Percentiles rank a stretch among this genome's conserved stretches.
Evolutionary conservation across 2,329 filamentous ascomycete genomes (phyloP).

Genomic region (Ophiocordyceps robertsii): DNA sequence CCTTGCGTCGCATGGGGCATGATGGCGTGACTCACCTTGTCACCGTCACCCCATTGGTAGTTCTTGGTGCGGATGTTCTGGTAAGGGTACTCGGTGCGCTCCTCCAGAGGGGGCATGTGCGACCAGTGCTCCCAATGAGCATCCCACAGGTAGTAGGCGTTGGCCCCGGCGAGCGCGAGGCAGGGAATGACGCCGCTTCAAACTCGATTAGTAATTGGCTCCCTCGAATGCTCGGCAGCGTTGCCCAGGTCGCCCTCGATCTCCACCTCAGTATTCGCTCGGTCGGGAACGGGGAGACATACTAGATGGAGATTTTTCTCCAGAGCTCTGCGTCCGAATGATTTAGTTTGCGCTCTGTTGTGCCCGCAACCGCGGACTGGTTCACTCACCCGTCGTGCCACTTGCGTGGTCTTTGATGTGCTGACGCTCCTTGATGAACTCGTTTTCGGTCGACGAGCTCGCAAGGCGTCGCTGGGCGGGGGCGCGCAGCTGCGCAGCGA

Average conservation of each 20-base stretch:
- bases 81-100: conserved; percentile 87
- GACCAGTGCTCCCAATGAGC: conserved; percentile 96
- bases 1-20: background rate
- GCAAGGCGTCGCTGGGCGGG: conserved; percentile 59
- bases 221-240: background rate
- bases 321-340: conserved; percentile 59
- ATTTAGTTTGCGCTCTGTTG: conserved; percentile 16
- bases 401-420: conserved; percentile 85
- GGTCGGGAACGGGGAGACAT: conserved; percentile 28
- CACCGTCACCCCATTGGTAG: conserved; percentile 87
- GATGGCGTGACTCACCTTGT: conserved; percentile 52
- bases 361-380: background rate
- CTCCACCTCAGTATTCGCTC: background rate
- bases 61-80: conserved; percentile 97
- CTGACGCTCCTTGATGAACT: conserved; percentile 83
- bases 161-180: conserved; percentile 58
- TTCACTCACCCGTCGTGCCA: conserved; percentile 60
- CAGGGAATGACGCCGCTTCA: conserved; percentile 60
- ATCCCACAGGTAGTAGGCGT: conserved; percentile 83
- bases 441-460: conserved; percentile 67
- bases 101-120: conserved; percentile 77
- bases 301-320: conserved; percentile 95
- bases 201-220: background rate
- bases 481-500: conserved; percentile 44
- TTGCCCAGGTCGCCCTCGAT: background rate